Evolutionary conservation across 805 yeast genomes (phyloP).

Genomic region (Ogataea paradorogensis): DNA sequence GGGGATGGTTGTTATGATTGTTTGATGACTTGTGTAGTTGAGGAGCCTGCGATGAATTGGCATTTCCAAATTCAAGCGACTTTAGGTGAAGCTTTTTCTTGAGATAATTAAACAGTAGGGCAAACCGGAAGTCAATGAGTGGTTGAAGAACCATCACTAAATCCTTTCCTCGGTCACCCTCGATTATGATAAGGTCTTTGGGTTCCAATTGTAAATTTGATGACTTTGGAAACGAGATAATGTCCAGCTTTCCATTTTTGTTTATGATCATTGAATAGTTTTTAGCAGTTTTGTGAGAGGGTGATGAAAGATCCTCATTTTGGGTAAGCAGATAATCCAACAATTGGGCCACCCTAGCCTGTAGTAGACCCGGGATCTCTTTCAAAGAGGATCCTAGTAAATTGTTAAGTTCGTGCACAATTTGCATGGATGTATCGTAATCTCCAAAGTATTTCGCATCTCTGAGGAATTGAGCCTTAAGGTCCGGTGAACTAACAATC

Average conservation of each 20-base stretch:
- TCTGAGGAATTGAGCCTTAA: conserved; percentile 46
- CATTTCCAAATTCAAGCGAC: conserved; percentile 40
- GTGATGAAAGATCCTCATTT: conserved; percentile 42
- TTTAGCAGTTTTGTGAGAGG: conserved; percentile 31
- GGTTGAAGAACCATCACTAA: conserved; percentile 72
- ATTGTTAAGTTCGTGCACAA: conserved; percentile 36
- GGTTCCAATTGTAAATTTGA: conserved; percentile 57
- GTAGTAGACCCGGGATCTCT: conserved; percentile 14
- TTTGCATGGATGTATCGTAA: conserved; percentile 35
- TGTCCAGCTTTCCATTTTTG: conserved; percentile 52
- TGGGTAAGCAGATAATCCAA: conserved; percentile 41
- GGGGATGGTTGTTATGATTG: conserved; percentile 21
- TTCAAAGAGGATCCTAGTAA: conserved; percentile 25
- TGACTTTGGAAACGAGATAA: conserved; percentile 62
- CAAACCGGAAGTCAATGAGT: conserved; percentile 56
- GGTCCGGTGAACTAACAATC: conserved; percentile 57
- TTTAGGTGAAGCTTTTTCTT: conserved; percentile 70
- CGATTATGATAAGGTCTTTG: conserved; percentile 70
- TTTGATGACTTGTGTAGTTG: conserved; percentile 21
- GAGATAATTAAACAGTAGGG: conserved; percentile 67
- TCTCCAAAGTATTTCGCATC: conserved; percentile 57
- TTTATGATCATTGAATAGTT: conserved; percentile 36
- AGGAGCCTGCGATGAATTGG: conserved; percentile 15
- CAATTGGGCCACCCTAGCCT: conserved; percentile 30
- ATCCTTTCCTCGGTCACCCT: conserved; percentile 84